These are phyloP conservation scores for Amauroascus niger DNA, from an alignment of 2,329 filamentous ascomycete genomes.

Conservation along the genomic window DNA sequence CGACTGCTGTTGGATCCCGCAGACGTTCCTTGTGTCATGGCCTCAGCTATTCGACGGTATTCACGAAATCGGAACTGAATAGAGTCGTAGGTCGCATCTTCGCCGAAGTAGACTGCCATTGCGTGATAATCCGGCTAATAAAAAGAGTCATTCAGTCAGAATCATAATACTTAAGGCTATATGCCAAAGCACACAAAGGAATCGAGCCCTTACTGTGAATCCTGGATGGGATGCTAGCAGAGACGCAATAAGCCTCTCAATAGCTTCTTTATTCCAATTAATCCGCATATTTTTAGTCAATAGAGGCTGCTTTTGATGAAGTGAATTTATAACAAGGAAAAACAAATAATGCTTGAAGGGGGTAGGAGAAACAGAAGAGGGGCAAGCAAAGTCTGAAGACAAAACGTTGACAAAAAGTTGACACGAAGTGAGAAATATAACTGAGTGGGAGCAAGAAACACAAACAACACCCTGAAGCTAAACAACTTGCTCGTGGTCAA, in stretches of 20 bases:
- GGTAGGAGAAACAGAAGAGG: background rate
- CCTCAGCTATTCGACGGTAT: conserved; percentile 35
- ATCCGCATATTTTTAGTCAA: conserved; percentile 10
- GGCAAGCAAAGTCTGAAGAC: background rate
- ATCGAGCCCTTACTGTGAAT: conserved; percentile 19
- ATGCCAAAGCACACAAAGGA: background rate
- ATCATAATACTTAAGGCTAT: background rate
- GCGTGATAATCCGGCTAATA: conserved; percentile 37
- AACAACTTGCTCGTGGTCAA: no score
- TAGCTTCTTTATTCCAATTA: conserved; percentile 24
- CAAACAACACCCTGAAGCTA: no score
- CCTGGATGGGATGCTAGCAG: conserved; percentile 24
- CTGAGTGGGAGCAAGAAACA: no score
- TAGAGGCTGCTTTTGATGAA: background rate
- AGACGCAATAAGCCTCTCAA: conserved; percentile 23
- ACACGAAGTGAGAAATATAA: no score
- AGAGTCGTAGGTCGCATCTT: conserved; percentile 40
- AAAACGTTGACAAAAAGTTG: no score
- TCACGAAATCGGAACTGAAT: conserved; percentile 41
- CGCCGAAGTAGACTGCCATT: conserved; percentile 39
- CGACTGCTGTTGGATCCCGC: conserved; percentile 13
- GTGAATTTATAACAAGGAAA: background rate
- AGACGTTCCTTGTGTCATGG: conserved; percentile 26
- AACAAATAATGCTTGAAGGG: background rate
- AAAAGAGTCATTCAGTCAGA: background rate